phyloP scores from a whole-genome alignment of 2,329 filamentous ascomycete species.

The Arthrobotrys pseudoclavata region DNA sequence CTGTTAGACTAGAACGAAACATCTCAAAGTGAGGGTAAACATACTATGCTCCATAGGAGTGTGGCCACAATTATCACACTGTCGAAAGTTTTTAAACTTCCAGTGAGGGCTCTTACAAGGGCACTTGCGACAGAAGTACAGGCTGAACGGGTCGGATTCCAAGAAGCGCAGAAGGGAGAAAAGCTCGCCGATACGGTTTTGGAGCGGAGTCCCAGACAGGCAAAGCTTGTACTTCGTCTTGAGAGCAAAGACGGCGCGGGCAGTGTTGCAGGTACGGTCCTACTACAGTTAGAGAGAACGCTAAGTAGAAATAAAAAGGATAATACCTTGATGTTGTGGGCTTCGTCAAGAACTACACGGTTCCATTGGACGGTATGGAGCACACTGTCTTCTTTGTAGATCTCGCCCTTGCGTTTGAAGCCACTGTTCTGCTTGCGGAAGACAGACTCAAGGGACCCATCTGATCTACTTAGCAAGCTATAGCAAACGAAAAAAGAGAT shows the following conservation, averaged over 20 bases:
- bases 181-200: conserved; percentile 97
- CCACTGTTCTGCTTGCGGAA: conserved; percentile 94
- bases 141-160: conserved; percentile 87
- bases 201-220: conserved; percentile 91
- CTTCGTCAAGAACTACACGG: conserved; percentile 92
- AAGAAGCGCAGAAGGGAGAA: conserved; percentile 95
- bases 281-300: conserved; percentile 64
- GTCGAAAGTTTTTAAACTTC: conserved; percentile 66
- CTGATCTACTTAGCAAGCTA: conserved; percentile 62
- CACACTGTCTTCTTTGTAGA: conserved; percentile 82
- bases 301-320: neutral
- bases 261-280: conserved; percentile 87
- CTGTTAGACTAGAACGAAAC: conserved; percentile 67
- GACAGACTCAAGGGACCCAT: conserved; percentile 83
- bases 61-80: conserved; percentile 62
- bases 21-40: neutral
- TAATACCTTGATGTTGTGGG: conserved; percentile 86
- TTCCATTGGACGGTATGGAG: conserved; percentile 91
- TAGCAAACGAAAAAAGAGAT: neutral
- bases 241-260: conserved; percentile 93
- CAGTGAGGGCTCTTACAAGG: conserved; percentile 85
- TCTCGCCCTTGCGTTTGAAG: conserved; percentile 81
- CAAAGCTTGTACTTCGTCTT: conserved; percentile 94
- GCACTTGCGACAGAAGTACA: conserved; percentile 93
- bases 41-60: conserved; percentile 62